phyloP scores from a whole-genome alignment of 371 early-diverging fungal species.

The Homolaphlyctis polyrhiza region DNA sequence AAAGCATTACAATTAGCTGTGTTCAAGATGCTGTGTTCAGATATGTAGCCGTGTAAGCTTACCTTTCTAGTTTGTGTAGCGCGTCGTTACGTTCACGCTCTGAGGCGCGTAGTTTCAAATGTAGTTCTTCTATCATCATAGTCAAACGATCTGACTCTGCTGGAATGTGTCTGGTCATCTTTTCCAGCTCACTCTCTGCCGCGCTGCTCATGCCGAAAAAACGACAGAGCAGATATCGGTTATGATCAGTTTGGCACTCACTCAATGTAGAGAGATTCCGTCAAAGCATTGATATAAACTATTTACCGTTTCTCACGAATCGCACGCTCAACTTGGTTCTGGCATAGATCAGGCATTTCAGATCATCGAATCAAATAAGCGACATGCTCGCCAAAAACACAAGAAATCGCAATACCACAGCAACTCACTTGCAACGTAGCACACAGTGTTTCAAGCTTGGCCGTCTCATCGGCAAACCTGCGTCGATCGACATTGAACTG shows the following conservation, averaged over 20 bases:
- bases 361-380: background rate
- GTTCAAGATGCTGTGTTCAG: background rate
- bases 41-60: background rate
- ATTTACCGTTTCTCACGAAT: conserved; percentile 37
- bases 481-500: conserved; percentile 23
- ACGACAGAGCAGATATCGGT: background rate
- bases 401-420: background rate
- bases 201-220: conserved; percentile 11
- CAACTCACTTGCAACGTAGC: conserved; percentile 22
- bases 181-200: conserved; percentile 43
- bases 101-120: conserved; percentile 18
- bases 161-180: conserved; percentile 33
- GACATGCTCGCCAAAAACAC: background rate
- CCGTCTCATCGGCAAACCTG: conserved; percentile 22
- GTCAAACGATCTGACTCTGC: conserved; percentile 34
- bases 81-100: conserved; percentile 31
- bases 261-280: background rate
- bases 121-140: conserved; percentile 31
- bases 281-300: background rate
- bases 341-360: conserved; percentile 4
- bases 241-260: too few relatives aligned
- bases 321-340: conserved; percentile 33
- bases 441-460: conserved; percentile 20
- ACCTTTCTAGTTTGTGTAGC: conserved; percentile 27
- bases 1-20: background rate